These are phyloP conservation scores for Pilaira anomala DNA, from an alignment of 192 early-diverging fungal species.

Conservation along the genomic window DNA sequence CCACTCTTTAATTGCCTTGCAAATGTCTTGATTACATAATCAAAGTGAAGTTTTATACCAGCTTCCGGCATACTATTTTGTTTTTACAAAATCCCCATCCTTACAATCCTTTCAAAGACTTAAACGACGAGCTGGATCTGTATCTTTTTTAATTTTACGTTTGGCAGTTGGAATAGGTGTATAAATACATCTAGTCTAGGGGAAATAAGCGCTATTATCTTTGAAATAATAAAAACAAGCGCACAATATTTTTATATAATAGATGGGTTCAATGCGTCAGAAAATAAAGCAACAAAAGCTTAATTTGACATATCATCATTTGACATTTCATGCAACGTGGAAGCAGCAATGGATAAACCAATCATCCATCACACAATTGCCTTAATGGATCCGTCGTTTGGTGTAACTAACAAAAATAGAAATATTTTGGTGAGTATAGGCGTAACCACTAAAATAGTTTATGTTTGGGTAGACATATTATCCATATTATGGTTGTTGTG, in stretches of 20 bases:
- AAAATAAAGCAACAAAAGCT: background rate
- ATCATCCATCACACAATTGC: background rate
- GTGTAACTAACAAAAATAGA: no score
- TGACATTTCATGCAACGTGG: background rate
- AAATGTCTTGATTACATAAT: no score
- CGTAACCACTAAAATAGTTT: no score
- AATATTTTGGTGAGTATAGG: no score
- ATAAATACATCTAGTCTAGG: background rate
- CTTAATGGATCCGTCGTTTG: background rate
- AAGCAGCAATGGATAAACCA: constrained; percentile 5
- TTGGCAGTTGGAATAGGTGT: background rate
- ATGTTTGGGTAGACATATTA: background rate
- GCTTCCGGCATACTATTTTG: constrained; percentile 75
- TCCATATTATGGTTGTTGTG: background rate
- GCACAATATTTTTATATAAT: no score
- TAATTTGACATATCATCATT: background rate
- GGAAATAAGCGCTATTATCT: background rate
- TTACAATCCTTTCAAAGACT: constrained; percentile 79
- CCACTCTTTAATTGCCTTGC: no score
- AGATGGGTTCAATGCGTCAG: background rate
- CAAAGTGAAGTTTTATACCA: no score
- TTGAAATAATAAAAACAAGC: constrained; percentile 3
- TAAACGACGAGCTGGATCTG: constrained; percentile 91
- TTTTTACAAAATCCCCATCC: constrained; percentile 82
- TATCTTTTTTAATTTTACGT: constrained; percentile 58